A percentile compares a stretch with the other conserved stretches of the same genome.
phyloP scores from a whole-genome alignment of 257 asterid genomes.

The Solanum gandarillasii region DNA sequence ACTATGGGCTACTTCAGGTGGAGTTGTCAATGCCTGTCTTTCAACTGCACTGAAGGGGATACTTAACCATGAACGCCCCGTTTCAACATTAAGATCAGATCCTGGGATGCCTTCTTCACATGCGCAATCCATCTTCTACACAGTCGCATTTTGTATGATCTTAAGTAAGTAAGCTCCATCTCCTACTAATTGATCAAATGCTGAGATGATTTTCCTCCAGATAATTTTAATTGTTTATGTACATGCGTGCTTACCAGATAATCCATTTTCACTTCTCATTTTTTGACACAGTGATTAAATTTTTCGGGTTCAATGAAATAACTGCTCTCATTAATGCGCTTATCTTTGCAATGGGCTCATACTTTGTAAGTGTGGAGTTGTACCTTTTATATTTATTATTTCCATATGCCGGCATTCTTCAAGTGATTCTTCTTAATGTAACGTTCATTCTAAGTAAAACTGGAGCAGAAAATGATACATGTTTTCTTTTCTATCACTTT shows the following conservation, averaged over 20 bases:
- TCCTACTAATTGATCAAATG: not conserved
- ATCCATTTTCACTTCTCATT: not conserved
- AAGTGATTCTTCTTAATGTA: not conserved
- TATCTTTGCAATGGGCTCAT: constrained; percentile 34
- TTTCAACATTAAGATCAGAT: constrained; percentile 48
- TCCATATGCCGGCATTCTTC: not conserved
- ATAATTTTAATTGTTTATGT: not conserved
- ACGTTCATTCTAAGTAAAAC: not conserved
- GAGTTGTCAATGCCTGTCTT: constrained; percentile 19
- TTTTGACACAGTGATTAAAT: constrained; percentile 41
- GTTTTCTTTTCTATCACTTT: not conserved
- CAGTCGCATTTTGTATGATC: constrained; percentile 23
- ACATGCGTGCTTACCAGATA: not conserved
- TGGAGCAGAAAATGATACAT: not conserved
- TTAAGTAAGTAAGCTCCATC: constrained; percentile 45
- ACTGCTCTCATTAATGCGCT: constrained; percentile 30
- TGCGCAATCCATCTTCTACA: constrained; percentile 55
- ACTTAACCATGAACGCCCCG: constrained; percentile 71
- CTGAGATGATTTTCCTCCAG: not conserved
- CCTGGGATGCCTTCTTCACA: constrained; percentile 98
- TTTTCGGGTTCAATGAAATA: constrained; percentile 39
- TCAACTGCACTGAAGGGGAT: constrained; percentile 37
- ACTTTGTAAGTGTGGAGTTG: constrained; percentile 45
- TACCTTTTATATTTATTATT: not conserved
- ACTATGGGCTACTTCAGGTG: constrained; percentile 61